Base-by-base conservation (phyloP, 2,329 filamentous ascomycete species). In the Pestalotiopsis sp. region DNA sequence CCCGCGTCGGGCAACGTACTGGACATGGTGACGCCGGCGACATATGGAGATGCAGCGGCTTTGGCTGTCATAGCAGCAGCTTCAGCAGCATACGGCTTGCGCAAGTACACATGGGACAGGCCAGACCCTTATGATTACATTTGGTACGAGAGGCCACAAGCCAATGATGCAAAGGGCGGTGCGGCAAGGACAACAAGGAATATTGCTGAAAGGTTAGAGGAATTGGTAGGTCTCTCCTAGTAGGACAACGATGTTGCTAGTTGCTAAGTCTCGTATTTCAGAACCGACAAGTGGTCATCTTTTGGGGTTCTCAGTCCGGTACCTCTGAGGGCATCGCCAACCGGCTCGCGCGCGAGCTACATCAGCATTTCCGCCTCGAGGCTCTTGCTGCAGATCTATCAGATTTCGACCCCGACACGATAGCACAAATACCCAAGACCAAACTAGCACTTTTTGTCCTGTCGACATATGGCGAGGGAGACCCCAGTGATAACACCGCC, bases 231-330 rank as follows among this genome's bases (percentile, higher is more conserved):
- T 45, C 13, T 4, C 9, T 17, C 2, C 1, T 41, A 1, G 23
- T 36, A 11, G 25, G 13, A 31, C 6, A n/a, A 25, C 20, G 25
- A 5, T 31, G 27, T 20, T 23, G 23, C 14, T 12, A 27, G 39
- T 12, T 58, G 6, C 20, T 17, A 56, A 64, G 7, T 20, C 3
- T 14, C 13, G 11, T 3, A 2, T 14, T 9, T 4, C 12, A 56
- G 17, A 60, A 61, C 58, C 67, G 68, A 69, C 62, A 69, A 71
- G 56, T 75, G 52, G 80, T 84, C 25, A 78, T 85, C 45, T 83
- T 85, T 75, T 85, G 81, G 81, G 83, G 82, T n/a, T 84, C 83
- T 2, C 83, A 85, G 69, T 83, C 82, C 4, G 83, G 83, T 9
- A 84, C 82, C 0, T 81, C 83, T 0, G 82, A 85, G 70, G 77